Evolutionary conservation across 805 yeast species (phyloP).

Genomic region (Saccharomycopsis sp.): DNA sequence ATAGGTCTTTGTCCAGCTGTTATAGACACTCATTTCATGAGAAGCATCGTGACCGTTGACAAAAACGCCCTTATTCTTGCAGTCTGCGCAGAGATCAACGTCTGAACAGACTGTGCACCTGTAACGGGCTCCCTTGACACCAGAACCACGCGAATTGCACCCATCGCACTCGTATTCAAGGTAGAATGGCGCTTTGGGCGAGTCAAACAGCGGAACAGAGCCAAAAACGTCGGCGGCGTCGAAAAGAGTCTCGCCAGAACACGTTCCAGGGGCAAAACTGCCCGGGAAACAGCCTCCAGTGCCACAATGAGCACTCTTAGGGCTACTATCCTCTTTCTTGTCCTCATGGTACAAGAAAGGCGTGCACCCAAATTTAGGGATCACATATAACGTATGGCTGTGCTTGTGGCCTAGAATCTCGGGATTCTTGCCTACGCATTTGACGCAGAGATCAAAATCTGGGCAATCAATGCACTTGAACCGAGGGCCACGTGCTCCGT

Average conservation of each 20-base stretch:
- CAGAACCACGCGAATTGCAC: not conserved
- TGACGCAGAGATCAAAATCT: constrained; percentile 42
- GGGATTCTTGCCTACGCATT: constrained; percentile 25
- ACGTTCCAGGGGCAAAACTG: no score
- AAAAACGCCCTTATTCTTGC: constrained; percentile 17
- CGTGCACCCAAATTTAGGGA: not conserved
- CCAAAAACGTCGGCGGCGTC: no score
- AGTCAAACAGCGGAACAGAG: no score
- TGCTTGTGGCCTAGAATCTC: not conserved
- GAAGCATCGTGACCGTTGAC: not conserved
- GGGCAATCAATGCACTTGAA: constrained; percentile 42
- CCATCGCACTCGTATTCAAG: constrained; percentile 25
- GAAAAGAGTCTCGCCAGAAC: no score
- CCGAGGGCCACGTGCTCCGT: constrained; percentile 32
- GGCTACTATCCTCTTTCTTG: no score
- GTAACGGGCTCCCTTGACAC: constrained; percentile 37
- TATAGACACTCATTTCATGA: not conserved
- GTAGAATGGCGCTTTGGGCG: not conserved
- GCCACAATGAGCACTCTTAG: no score
- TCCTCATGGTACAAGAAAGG: not conserved
- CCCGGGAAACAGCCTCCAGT: no score
- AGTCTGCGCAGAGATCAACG: constrained; percentile 41
- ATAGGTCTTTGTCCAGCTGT: not conserved
- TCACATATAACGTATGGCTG: not conserved
- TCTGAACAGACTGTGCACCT: constrained; percentile 43